These are phyloP conservation scores for Tetrahymena elliotti DNA, from an alignment of 73 alveolate species.

Conservation along the genomic window DNA sequence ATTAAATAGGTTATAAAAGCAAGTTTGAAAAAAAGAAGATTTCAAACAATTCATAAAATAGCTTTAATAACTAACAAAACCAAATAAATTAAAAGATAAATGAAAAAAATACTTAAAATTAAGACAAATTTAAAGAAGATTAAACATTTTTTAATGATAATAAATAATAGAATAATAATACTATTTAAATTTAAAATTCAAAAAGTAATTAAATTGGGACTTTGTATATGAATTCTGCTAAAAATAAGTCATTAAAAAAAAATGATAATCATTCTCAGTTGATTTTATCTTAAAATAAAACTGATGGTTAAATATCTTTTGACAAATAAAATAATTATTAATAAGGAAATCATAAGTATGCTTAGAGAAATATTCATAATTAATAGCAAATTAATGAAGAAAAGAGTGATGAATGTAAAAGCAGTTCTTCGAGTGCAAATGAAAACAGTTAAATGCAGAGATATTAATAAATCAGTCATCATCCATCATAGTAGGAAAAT, in stretches of 20 bases:
- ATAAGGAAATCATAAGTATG: background rate
- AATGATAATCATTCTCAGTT: too few species aligned
- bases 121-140: background rate
- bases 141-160: background rate
- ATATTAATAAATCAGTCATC: background rate
- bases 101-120: background rate
- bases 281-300: too few species aligned
- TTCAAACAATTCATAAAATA: background rate
- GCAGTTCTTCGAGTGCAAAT: background rate
- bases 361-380: background rate
- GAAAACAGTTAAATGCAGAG: background rate
- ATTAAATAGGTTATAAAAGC: background rate
- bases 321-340: too few species aligned
- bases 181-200: background rate
- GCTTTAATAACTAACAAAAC: background rate
- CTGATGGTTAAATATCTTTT: background rate
- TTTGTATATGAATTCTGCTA: background rate
- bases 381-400: background rate
- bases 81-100: too few species aligned
- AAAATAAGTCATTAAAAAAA: too few species aligned
- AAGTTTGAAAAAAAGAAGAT: background rate
- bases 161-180: too few species aligned
- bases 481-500: background rate
- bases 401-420: background rate
- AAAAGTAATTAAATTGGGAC: background rate